Evolutionary conservation across 2,329 filamentous ascomycete genomes (phyloP), one percentile per base, ranked within the genome.

Genomic region (Sarocladium brachiariae): DNA sequence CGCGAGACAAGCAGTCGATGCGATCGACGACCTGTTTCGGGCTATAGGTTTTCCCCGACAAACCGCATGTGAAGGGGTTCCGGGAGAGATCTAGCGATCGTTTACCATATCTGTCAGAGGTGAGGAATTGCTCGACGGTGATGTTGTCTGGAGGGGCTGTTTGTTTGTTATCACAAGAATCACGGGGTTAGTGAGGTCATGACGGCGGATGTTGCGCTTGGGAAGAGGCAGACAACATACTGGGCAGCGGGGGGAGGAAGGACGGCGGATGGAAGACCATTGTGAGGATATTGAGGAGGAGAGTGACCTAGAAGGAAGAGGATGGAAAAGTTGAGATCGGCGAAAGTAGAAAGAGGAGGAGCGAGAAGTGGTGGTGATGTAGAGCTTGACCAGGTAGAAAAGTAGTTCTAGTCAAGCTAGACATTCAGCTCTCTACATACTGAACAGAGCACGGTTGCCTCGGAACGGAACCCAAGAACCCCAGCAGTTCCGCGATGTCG

Each of bases 11-110:
- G 49, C 73, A 72, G 47, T 88, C 81, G 5, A 85, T 78, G n/a
- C 84, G 75, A 51, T 84, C 76, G 39, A 74, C 77, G 52, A 87
- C 76, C 56, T 89, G 79, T 24, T 72, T 59, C 4, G 75, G 70
- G 2, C 80, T 80, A 63, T 84, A 85, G 6, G 76, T 73, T 60
- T 78, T 80, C 19, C 84, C 84, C 5, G 78, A 80, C 13, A 89
- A 55, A 6, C 84, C 87, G 60, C 85, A 89, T n/a, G 81, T 86
- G 64, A 85, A 90, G 1, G 86, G 83, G 38, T 82, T 73, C 50
- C 71, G 71, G 4, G 86, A 85, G 54, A 75, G 70, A 16, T 72
- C 71, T 2, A 84, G 67, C 4, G 84, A 74, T 53, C 73, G 67
- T 51, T 86, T 77, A 38, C 85, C 85, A 65, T 87, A 78, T 52